Evolutionary conservation across 192 early-diverging fungal genomes (phyloP).

Genomic region (Umbelopsis isabellina): DNA sequence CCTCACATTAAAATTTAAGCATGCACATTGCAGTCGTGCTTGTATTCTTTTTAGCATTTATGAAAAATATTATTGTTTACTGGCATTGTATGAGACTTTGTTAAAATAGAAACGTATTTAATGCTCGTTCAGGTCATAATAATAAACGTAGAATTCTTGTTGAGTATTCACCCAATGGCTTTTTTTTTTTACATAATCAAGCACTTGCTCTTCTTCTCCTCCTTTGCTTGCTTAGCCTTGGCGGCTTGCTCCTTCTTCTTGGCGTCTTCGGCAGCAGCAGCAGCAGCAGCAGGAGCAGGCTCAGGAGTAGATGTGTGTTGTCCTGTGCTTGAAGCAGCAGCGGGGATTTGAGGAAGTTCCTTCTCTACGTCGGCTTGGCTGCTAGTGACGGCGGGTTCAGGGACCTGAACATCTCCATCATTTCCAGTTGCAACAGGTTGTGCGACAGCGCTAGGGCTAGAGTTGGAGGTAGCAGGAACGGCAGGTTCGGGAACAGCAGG

Average conservation of each 20-base stretch:
- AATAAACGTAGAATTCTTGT: no score
- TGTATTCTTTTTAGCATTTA: no score
- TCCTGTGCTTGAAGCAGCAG: background rate
- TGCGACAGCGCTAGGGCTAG: background rate
- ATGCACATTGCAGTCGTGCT: no score
- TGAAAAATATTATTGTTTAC: no score
- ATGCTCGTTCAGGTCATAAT: no score
- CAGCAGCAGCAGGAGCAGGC: background rate
- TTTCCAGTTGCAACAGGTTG: background rate
- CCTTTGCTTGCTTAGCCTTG: constrained; percentile 7
- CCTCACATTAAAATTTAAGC: no score
- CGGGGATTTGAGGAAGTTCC: background rate
- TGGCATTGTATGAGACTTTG: no score
- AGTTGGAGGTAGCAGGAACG: background rate
- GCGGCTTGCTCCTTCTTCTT: background rate
- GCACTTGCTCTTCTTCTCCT: constrained; percentile 19
- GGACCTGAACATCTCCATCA: background rate
- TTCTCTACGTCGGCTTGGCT: background rate
- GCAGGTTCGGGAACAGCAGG: constrained; percentile 4
- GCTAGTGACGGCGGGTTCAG: constrained; percentile 1
- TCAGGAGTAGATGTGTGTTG: background rate
- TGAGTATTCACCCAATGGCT: background rate
- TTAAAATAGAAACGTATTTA: no score
- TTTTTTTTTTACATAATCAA: constrained; percentile 4
- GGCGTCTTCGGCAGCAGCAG: background rate